phyloP scores from a whole-genome alignment of 805 yeast genomes.

The Dipodascus geniculatus region DNA sequence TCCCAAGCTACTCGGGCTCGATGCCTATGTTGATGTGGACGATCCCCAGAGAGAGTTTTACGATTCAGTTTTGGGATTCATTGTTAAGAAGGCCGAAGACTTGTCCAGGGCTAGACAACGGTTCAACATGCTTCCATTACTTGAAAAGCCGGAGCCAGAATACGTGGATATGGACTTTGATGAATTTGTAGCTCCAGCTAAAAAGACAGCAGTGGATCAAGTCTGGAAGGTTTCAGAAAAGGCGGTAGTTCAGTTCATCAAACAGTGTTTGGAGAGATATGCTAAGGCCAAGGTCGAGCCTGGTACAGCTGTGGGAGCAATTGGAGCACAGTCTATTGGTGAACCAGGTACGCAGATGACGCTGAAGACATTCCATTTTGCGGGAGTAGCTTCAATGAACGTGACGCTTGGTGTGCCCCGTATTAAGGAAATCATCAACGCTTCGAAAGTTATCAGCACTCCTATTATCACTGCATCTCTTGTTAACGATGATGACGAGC shows the following conservation, averaged over 20 bases:
- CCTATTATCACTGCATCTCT: slow-evolving; percentile 92
- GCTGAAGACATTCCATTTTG: slow-evolving; percentile 91
- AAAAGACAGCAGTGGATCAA: slow-evolving; percentile 24
- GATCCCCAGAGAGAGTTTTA: slow-evolving; percentile 87
- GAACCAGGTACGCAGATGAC: slow-evolving; percentile 99
- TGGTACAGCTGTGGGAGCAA: slow-evolving; percentile 98
- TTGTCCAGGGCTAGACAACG: slow-evolving; percentile 47
- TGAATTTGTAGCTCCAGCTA: slow-evolving; percentile 17
- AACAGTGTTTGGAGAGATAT: slow-evolving; percentile 70
- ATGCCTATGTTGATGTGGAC: slow-evolving; percentile 63
- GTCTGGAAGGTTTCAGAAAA: slow-evolving; percentile 45
- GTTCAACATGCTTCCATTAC: slow-evolving; percentile 37
- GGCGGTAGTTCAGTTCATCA: slow-evolving; percentile 54
- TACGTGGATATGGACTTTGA: slow-evolving; percentile 23
- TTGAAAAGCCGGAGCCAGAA: slow-evolving; percentile 34
- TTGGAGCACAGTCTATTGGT: slow-evolving; percentile 98
- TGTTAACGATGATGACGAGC: slow-evolving; percentile 87
- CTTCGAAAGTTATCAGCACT: slow-evolving; percentile 87
- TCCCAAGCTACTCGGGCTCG: slow-evolving; percentile 11
- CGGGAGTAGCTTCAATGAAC: slow-evolving; percentile 99
- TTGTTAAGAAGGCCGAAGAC: slow-evolving; percentile 41
- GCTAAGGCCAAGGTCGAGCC: slow-evolving; percentile 91
- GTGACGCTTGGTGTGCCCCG: slow-evolving; percentile 99
- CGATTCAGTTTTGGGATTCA: slow-evolving; percentile 56
- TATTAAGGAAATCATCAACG: slow-evolving; percentile 96